phyloP scores from a whole-genome alignment of 176 grass and related monocot species.

The Carex kokanica region DNA sequence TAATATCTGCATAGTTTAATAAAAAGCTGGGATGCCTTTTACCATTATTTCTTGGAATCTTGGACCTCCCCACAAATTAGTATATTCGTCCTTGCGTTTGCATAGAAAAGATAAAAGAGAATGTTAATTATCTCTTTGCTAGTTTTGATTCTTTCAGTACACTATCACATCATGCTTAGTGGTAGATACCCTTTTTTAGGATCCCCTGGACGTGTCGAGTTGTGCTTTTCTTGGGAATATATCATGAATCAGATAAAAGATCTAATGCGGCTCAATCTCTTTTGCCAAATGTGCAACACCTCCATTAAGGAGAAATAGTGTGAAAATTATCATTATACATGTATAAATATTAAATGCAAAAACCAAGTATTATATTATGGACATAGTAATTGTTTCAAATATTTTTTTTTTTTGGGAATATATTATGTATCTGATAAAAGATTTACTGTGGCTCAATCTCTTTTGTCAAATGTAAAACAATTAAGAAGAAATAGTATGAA shows the following conservation, averaged over 20 bases:
- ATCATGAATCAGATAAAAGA: background rate
- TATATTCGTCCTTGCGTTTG: background rate
- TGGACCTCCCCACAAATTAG: background rate
- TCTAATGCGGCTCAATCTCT: background rate
- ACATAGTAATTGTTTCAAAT: too few species aligned
- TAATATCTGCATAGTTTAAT: background rate
- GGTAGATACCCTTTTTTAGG: conserved; percentile 5
- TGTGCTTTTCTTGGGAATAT: conserved; percentile 4
- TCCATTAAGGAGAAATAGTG: background rate
- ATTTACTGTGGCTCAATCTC: background rate
- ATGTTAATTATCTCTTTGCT: background rate
- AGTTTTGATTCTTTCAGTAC: conserved; percentile 26
- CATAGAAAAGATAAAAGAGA: background rate
- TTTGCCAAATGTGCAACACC: background rate
- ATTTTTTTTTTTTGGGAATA: too few species aligned
- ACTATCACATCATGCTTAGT: conserved; percentile 17
- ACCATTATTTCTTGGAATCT: conserved; percentile 4
- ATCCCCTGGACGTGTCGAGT: conserved; percentile 15
- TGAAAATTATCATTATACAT: too few species aligned
- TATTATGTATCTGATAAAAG: too few species aligned
- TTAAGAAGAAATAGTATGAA: too few species aligned
- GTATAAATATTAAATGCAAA: too few species aligned
- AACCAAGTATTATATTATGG: too few species aligned
- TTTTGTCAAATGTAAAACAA: background rate
- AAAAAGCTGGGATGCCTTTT: background rate